Evolutionary conservation across 331 rosid species (phyloP).

Genomic region (Dryas integrifolia): DNA sequence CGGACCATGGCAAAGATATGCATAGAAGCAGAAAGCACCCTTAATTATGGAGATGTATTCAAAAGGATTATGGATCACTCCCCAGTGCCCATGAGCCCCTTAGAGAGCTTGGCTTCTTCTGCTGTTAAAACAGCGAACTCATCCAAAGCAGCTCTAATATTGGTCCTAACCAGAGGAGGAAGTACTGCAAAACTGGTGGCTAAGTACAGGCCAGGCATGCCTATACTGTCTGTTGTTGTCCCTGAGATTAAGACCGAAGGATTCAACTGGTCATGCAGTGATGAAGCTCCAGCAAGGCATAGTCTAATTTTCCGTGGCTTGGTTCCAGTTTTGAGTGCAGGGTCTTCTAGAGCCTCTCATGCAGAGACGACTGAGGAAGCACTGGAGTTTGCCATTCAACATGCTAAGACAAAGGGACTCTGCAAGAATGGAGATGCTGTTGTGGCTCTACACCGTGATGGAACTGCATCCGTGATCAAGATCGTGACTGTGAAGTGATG

Average conservation of each 20-base stretch:
- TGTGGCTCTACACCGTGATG: conserved; percentile 90
- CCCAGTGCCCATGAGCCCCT: conserved; percentile 92
- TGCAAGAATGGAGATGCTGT: conserved; percentile 85
- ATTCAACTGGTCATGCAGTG: conserved; percentile 97
- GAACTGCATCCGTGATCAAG: conserved; percentile 86
- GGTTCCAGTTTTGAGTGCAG: conserved; percentile 80
- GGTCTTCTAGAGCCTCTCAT: conserved; percentile 84
- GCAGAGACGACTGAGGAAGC: conserved; percentile 90
- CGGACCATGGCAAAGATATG: conserved; percentile 90
- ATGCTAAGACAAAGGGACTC: conserved; percentile 71
- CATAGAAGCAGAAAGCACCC: conserved; percentile 88
- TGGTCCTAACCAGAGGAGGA: conserved; percentile 95
- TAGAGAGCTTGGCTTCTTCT: conserved; percentile 96
- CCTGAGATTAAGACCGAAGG: conserved; percentile 85
- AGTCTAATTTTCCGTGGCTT: conserved; percentile 91
- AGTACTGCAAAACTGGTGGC: conserved; percentile 96
- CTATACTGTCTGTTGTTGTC: conserved; percentile 91
- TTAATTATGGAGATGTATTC: conserved; percentile 78
- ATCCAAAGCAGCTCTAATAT: conserved; percentile 73
- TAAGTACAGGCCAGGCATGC: conserved; percentile 95
- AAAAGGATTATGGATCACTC: conserved; percentile 96
- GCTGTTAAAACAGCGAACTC: conserved; percentile 91
- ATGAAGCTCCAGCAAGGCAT: conserved; percentile 97
- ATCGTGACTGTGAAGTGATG: conserved; percentile 86
- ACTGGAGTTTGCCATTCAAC: conserved; percentile 71